Conservation (phyloP, 164 flowering plant species). For the Nelumbo lutea region DNA sequence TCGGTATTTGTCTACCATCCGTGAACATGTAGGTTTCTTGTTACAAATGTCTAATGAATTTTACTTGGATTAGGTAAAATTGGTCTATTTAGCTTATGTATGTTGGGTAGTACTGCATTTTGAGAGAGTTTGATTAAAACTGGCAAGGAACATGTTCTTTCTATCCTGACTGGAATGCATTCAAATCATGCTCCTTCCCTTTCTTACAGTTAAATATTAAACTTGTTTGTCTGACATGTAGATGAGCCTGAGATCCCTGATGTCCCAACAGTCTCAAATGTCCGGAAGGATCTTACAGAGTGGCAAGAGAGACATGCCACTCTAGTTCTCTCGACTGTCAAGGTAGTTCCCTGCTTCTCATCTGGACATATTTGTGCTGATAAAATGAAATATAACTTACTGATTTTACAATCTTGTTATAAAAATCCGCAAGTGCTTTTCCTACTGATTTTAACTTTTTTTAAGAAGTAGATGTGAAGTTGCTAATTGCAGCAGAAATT, state of each 20-base stretch:
- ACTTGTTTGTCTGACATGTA: conserved; percentile 25
- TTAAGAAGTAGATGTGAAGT: background rate
- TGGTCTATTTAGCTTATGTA: background rate
- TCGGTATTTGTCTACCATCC: background rate
- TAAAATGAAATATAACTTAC: background rate
- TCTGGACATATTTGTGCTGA: background rate
- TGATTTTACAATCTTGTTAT: background rate
- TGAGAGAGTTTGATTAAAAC: no score
- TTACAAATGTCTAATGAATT: background rate
- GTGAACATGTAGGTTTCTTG: background rate
- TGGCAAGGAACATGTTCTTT: no score
- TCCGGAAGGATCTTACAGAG: conserved; percentile 83
- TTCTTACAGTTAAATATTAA: background rate
- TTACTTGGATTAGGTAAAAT: background rate
- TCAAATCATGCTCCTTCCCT: no score
- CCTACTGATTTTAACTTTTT: background rate
- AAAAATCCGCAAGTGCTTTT: background rate
- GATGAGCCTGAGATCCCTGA: conserved; percentile 64
- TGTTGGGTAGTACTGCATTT: background rate
- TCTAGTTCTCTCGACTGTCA: conserved; percentile 75
- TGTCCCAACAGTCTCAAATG: conserved; percentile 70
- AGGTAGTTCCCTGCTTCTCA: conserved; percentile 40
- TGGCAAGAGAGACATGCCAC: conserved; percentile 90
- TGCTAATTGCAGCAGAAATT: background rate
- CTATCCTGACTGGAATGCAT: no score